Conservation (phyloP, 179 eudicot genomes). For the Silene noctiflora region DNA sequence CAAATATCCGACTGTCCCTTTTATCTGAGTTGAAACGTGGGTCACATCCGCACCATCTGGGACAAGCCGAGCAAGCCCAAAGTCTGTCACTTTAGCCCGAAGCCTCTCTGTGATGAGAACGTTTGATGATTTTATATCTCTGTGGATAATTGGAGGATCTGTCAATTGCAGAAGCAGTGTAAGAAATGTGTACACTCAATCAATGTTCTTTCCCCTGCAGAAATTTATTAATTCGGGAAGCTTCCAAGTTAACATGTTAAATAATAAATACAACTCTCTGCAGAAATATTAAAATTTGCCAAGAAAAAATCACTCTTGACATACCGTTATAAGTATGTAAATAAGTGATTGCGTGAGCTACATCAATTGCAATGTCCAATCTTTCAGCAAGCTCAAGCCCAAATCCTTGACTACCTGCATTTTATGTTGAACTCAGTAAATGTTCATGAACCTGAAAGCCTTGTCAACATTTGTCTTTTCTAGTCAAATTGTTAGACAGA, state of each 20-base stretch:
- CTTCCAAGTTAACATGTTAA: background rate
- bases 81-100: conserved; percentile 80
- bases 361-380: conserved; percentile 63
- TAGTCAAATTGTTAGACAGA: background rate
- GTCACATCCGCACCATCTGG: conserved; percentile 54
- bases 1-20: conserved; percentile 77
- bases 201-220: background rate
- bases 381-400: conserved; percentile 60
- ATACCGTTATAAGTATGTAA: conserved; percentile 64
- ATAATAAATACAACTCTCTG: background rate
- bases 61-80: conserved; percentile 66
- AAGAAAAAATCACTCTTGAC: background rate
- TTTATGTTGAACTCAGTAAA: conserved; percentile 3
- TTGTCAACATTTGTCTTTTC: background rate
- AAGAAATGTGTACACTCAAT: conserved; percentile 14
- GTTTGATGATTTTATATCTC: conserved; percentile 81
- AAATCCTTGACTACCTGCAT: conserved; percentile 44
- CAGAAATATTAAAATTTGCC: background rate
- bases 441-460: background rate
- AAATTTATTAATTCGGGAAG: background rate
- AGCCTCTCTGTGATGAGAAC: conserved; percentile 68
- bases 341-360: conserved; percentile 65
- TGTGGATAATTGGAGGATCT: conserved; percentile 84
- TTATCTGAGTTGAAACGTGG: conserved; percentile 70
- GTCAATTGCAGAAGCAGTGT: conserved; percentile 25